Evolutionary conservation across 495 filamentous ascomycete species (phyloP).

Genomic region (Saxispiralis lemnorum): DNA sequence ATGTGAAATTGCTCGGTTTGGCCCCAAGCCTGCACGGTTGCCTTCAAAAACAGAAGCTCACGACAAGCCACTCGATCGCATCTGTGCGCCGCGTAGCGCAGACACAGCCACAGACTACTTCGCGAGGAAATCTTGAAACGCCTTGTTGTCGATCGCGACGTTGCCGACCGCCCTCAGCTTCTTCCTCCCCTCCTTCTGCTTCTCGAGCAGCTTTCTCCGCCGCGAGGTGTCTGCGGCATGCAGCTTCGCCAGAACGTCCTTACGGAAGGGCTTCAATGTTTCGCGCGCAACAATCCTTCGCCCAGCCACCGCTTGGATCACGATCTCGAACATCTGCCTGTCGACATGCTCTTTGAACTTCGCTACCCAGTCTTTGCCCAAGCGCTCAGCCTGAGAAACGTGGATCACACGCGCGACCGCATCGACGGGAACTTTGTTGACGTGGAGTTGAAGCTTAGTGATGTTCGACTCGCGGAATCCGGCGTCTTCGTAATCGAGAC

Average conservation of each 20-base stretch:
- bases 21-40: too few species aligned
- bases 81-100: too few species aligned
- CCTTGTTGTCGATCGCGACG: slow-evolving; percentile 80
- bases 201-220: slow-evolving; percentile 75
- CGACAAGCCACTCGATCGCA: too few species aligned
- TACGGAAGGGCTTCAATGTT: slow-evolving; percentile 90
- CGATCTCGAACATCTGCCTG: slow-evolving; percentile 84
- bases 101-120: slow-evolving; percentile 25
- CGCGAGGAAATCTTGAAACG: slow-evolving; percentile 77
- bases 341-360: slow-evolving; percentile 97
- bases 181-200: slow-evolving; percentile 93
- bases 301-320: slow-evolving; percentile 84
- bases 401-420: slow-evolving; percentile 86
- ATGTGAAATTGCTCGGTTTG: too few species aligned
- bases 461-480: slow-evolving; percentile 66
- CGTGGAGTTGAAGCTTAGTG: slow-evolving; percentile 77
- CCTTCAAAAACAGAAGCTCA: too few species aligned
- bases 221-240: slow-evolving; percentile 78
- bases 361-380: slow-evolving; percentile 73
- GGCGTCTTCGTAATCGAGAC: slow-evolving; percentile 87
- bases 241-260: slow-evolving; percentile 83
- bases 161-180: slow-evolving; percentile 56
- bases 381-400: slow-evolving; percentile 50
- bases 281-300: slow-evolving; percentile 74
- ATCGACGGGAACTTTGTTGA: slow-evolving; percentile 86